Evolutionary conservation across 345 rosid genomes (phyloP).

Genomic region (Iberis pinnata): DNA sequence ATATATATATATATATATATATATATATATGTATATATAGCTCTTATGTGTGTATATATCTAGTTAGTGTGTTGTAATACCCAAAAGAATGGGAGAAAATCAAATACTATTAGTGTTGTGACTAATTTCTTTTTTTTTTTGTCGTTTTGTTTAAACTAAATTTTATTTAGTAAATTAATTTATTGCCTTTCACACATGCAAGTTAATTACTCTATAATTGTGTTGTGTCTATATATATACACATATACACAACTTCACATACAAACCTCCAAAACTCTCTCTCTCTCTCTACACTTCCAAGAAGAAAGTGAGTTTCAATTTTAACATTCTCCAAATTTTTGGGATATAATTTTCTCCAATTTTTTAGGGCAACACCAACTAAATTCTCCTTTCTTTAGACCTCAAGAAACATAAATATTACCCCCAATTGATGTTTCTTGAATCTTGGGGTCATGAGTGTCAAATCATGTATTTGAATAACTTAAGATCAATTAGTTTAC

Average conservation of each 20-base stretch:
- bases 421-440: neutral
- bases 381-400: neutral
- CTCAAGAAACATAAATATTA: constrained; percentile 8
- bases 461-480: neutral
- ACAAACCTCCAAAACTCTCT: constrained; percentile 6
- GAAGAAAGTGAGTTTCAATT: constrained; percentile 22
- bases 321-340: neutral
- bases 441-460: neutral
- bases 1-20: constrained; percentile 1
- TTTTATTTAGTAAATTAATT: too few species aligned
- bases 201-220: too few species aligned
- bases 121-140: too few species aligned
- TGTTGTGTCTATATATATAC: too few species aligned
- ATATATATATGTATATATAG: too few species aligned
- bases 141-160: too few species aligned
- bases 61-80: too few species aligned
- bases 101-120: too few species aligned
- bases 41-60: too few species aligned
- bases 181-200: too few species aligned
- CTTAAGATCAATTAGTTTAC: constrained; percentile 6
- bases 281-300: constrained; percentile 10
- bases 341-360: neutral
- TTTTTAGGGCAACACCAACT: constrained; percentile 15
- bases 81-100: too few species aligned
- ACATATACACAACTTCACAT: neutral